Conservation (phyloP, 768 basidiomycete genomes). For the Kwoniella heveanensis region DNA sequence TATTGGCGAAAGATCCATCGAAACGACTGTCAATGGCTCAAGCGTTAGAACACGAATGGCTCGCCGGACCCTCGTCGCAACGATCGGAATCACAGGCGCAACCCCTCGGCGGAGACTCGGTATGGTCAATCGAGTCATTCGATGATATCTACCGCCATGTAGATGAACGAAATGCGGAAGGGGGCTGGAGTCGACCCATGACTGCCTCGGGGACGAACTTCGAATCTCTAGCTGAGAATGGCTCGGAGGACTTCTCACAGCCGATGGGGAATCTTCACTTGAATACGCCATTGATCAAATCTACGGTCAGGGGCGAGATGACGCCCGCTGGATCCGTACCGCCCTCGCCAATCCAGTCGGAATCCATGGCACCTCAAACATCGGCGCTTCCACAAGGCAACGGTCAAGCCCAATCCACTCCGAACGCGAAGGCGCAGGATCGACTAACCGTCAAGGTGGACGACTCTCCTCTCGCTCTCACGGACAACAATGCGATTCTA, state of each 20-base stretch:
- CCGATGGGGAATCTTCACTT: slow-evolving; percentile 49
- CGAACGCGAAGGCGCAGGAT: neutral
- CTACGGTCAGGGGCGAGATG: neutral
- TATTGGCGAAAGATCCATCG: slow-evolving; percentile 69
- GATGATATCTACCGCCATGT: slow-evolving; percentile 27
- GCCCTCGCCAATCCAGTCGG: slow-evolving; percentile 1
- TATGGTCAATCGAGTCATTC: slow-evolving; percentile 43
- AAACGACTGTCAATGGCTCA: slow-evolving; percentile 71
- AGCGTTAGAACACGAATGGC: slow-evolving; percentile 78
- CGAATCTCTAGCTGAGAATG: slow-evolving; percentile 21
- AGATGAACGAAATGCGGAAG: slow-evolving; percentile 1
- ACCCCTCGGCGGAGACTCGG: slow-evolving; percentile 39
- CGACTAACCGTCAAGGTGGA: neutral
- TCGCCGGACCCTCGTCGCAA: slow-evolving; percentile 54
- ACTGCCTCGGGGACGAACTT: slow-evolving; percentile 40
- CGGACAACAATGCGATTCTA: neutral
- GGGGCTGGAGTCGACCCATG: slow-evolving; percentile 26
- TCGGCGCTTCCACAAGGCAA: neutral
- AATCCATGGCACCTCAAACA: neutral
- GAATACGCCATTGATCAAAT: slow-evolving; percentile 31
- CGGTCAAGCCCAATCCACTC: neutral
- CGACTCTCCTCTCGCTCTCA: neutral
- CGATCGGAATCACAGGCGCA: slow-evolving; percentile 23
- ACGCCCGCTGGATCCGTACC: neutral
- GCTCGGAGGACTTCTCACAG: slow-evolving; percentile 47